Percentiles rank a stretch among this genome's conserved stretches.
Evolutionary conservation across 31 red algal genomes (phyloP).

Genomic region (Endocladia muricata): DNA sequence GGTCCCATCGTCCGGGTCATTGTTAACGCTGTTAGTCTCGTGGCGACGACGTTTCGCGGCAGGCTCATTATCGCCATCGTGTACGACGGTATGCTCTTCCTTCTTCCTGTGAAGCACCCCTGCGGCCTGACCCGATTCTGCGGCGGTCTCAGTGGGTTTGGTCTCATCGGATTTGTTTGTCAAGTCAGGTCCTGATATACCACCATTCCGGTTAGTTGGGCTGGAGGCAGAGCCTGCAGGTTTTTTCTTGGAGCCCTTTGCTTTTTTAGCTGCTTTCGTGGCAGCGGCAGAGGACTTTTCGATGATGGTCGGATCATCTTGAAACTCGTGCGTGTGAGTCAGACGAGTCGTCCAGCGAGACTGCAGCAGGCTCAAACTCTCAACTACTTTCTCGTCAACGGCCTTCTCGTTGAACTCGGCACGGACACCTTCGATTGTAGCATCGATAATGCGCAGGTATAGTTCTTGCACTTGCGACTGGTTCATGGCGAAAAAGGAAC

Average conservation of each 20-base stretch:
- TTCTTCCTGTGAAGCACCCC: neutral
- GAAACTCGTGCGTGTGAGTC: constrained; percentile 48
- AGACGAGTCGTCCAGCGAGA: constrained; percentile 53
- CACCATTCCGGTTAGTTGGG: constrained; percentile 32
- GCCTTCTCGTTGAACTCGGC: constrained; percentile 57
- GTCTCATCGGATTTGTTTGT: constrained; percentile 35
- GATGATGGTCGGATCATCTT: constrained; percentile 53
- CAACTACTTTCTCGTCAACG: constrained; percentile 26
- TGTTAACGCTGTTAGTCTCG: neutral
- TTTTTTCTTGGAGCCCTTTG: constrained; percentile 34
- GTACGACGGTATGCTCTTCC: neutral
- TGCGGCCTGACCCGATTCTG: constrained; percentile 7
- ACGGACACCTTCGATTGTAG: constrained; percentile 65
- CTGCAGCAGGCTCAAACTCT: constrained; percentile 38
- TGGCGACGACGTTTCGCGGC: constrained; percentile 25
- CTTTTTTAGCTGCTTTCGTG: constrained; percentile 14
- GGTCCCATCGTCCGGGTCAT: constrained; percentile 23
- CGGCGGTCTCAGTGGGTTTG: neutral
- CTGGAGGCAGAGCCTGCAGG: constrained; percentile 5
- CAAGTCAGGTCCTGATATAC: constrained; percentile 33
- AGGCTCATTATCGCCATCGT: constrained; percentile 9
- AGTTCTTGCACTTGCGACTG: constrained; percentile 45
- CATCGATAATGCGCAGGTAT: constrained; percentile 67
- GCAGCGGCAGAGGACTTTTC: constrained; percentile 37
- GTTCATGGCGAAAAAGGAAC: constrained; percentile 26